These are phyloP conservation scores for Handroanthus guayacan DNA, from an alignment of 257 asterid species.

Conservation along the genomic window DNA sequence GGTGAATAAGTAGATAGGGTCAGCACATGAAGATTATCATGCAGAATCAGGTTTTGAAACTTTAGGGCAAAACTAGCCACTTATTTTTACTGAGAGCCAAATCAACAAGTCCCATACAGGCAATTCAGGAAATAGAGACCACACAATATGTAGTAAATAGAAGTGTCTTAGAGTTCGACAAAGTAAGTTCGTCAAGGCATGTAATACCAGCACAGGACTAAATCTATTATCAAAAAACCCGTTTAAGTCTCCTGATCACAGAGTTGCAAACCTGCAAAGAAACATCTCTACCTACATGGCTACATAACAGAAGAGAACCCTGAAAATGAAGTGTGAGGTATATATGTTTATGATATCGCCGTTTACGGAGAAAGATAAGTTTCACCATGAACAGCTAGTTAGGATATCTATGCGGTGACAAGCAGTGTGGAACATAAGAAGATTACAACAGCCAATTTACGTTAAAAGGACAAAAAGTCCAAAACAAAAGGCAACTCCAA, in stretches of 20 bases:
- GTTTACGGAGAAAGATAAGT: constrained; percentile 1
- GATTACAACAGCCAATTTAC: constrained; percentile 19
- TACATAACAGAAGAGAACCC: constrained; percentile 7
- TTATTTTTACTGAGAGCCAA: neutral
- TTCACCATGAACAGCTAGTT: constrained; percentile 14
- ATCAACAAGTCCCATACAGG: neutral
- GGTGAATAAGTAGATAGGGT: constrained; percentile 1
- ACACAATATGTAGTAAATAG: neutral
- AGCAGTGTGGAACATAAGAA: constrained; percentile 12
- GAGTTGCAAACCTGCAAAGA: constrained; percentile 28
- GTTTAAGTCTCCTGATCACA: neutral
- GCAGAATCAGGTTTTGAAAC: constrained; percentile 11
- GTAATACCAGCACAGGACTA: constrained; percentile 5
- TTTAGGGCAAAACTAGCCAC: neutral
- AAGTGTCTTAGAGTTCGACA: neutral
- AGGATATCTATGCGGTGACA: neutral
- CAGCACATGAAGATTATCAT: neutral
- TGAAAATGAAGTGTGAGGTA: neutral
- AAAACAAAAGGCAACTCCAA: constrained; percentile 13
- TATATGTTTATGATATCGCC: neutral
- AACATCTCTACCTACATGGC: constrained; percentile 11
- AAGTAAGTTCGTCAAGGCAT: neutral
- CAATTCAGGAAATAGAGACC: neutral
- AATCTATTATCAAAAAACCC: constrained; percentile 16
- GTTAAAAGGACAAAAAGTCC: neutral